These are phyloP conservation scores for Ustilago tritici DNA, from an alignment of 1,284 basidiomycete genomes.

Conservation along the genomic window DNA sequence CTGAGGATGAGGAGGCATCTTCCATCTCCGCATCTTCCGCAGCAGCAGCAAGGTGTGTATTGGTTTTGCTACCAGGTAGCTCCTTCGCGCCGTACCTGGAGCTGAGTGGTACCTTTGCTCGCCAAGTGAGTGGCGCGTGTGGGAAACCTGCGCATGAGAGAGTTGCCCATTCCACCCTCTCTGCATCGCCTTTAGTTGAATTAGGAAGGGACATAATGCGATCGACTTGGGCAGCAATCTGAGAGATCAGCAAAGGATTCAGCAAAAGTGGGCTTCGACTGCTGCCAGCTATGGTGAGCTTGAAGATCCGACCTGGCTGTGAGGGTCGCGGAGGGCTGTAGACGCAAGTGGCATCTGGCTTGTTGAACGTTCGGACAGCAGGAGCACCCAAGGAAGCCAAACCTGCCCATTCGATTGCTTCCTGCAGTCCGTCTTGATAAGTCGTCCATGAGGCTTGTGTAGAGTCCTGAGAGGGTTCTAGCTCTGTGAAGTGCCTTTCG, in stretches of 20 bases:
- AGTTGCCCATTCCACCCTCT: conserved; percentile 26
- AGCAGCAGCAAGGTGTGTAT: background rate
- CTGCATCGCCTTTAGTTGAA: background rate
- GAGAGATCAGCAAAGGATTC: conserved; percentile 25
- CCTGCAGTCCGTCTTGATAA: conserved; percentile 27
- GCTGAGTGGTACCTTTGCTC: conserved; percentile 32
- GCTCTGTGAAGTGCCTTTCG: conserved; percentile 21
- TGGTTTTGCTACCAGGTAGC: conserved; percentile 22
- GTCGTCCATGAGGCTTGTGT: conserved; percentile 17
- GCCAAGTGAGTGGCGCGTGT: conserved; percentile 58
- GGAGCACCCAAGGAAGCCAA: conserved; percentile 27
- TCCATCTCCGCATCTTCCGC: conserved; percentile 14
- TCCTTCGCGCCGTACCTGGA: conserved; percentile 30
- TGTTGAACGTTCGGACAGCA: conserved; percentile 28
- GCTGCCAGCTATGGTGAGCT: conserved; percentile 24
- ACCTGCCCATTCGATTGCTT: conserved; percentile 47
- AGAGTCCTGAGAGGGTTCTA: conserved; percentile 12
- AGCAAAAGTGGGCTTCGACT: conserved; percentile 18
- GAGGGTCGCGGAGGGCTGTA: conserved; percentile 28
- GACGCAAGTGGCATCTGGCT: conserved; percentile 29
- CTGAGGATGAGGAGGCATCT: conserved; percentile 26
- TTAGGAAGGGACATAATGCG: conserved; percentile 1
- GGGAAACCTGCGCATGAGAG: conserved; percentile 47
- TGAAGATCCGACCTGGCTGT: conserved; percentile 22
- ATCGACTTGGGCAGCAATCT: conserved; percentile 23